Percentiles rank a stretch among this genome's conserved stretches.
Evolutionary conservation across 1,284 basidiomycete species (phyloP).

Genomic region (Coniferiporia sulphurascens): DNA sequence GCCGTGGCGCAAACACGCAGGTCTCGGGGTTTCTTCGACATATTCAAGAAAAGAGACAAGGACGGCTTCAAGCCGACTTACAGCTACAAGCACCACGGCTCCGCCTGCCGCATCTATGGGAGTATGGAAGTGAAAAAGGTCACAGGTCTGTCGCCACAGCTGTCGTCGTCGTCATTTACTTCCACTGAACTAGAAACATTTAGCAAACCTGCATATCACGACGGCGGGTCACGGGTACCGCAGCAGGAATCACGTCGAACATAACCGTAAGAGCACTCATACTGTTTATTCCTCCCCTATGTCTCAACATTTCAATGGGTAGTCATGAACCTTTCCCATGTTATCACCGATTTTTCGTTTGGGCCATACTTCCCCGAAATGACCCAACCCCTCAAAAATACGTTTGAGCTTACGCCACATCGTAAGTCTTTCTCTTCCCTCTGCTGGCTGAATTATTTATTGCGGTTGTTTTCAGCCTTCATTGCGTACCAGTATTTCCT

Average conservation of each 20-base stretch:
- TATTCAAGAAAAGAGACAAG: constrained; percentile 41
- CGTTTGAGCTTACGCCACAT: constrained; percentile 76
- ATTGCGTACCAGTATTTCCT: constrained; percentile 96
- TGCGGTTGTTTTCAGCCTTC: constrained; percentile 59
- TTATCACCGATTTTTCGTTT: constrained; percentile 95
- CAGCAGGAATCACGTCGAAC: constrained; percentile 83
- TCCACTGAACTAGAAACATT: background rate
- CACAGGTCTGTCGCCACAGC: constrained; percentile 47
- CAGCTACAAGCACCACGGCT: constrained; percentile 59
- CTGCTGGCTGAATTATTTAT: background rate
- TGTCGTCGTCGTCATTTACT: background rate
- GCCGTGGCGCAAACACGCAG: constrained; percentile 65
- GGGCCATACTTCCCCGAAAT: constrained; percentile 97
- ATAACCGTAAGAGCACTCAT: constrained; percentile 51
- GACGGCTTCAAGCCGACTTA: constrained; percentile 64
- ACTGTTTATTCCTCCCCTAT: constrained; percentile 3
- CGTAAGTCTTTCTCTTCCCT: constrained; percentile 44
- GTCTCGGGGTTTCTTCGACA: constrained; percentile 63
- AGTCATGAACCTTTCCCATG: constrained; percentile 97
- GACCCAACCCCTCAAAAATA: constrained; percentile 89
- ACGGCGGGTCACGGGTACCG: constrained; percentile 93
- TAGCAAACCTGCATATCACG: constrained; percentile 85
- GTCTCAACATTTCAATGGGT: background rate
- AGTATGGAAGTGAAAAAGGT: constrained; percentile 86
- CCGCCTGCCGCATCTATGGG: constrained; percentile 84